Evolutionary conservation across 1,284 basidiomycete species (phyloP).

Genomic region (Sporisorium iseilematis-ciliati): DNA sequence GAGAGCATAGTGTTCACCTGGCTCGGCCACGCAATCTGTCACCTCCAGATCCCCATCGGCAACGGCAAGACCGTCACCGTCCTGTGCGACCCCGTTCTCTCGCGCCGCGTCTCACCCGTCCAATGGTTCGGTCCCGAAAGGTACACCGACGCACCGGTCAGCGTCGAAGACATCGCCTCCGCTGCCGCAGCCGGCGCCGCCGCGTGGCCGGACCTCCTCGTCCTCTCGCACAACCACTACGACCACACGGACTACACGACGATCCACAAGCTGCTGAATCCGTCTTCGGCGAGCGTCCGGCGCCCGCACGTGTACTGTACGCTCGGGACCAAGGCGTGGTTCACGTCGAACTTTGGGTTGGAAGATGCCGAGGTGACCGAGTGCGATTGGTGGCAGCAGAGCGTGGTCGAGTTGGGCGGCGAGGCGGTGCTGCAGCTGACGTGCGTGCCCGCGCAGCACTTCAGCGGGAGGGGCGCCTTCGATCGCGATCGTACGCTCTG

Average conservation of each 20-base stretch:
- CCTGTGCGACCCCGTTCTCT: conserved; percentile 60
- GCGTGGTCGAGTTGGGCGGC: conserved; percentile 20
- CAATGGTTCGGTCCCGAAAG: conserved; percentile 57
- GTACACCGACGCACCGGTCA: conserved; percentile 55
- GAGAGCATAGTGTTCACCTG: conserved; percentile 53
- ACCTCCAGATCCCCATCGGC: conserved; percentile 49
- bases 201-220: conserved; percentile 57
- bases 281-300: conserved; percentile 16
- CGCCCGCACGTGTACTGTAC: conserved; percentile 58
- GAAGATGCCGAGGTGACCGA: conserved; percentile 46
- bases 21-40: conserved; percentile 60
- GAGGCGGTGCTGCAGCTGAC: conserved; percentile 38
- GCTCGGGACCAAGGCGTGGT: conserved; percentile 52
- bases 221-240: conserved; percentile 62
- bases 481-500: conserved; percentile 58
- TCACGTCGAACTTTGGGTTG: conserved; percentile 49
- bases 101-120: conserved; percentile 52
- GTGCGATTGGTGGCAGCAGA: conserved; percentile 62
- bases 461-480: conserved; percentile 30
- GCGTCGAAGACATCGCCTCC: conserved; percentile 40
- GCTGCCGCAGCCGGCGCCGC: conserved; percentile 33
- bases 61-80: conserved; percentile 30
- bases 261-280: conserved; percentile 44
- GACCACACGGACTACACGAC: conserved; percentile 60
- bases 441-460: conserved; percentile 62